Conservation (phyloP, 148 eudicot genomes). For the Bassia scoparia region DNA sequence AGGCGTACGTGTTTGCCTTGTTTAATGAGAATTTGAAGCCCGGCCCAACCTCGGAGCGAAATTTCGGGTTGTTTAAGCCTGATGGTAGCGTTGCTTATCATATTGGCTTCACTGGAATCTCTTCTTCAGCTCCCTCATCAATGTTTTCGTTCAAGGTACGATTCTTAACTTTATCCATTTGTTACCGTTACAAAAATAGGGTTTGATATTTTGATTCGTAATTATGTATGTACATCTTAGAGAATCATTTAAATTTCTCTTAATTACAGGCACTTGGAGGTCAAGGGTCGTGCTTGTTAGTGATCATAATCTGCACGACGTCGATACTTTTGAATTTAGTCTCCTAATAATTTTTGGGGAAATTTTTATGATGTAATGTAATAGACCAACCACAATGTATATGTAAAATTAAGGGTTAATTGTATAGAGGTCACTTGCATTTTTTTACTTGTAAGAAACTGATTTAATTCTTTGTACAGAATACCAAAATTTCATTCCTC, state of each 20-base stretch:
- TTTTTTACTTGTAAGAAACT: not conserved
- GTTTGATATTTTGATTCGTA: too few species aligned
- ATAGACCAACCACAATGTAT: not conserved
- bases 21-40: conserved; percentile 83
- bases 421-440: conserved; percentile 3
- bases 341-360: conserved; percentile 17
- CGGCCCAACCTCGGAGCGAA: conserved; percentile 85
- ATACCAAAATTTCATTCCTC: not conserved
- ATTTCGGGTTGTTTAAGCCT: conserved; percentile 76
- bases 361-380: not conserved
- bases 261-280: conserved; percentile 34
- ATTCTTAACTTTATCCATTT: too few species aligned
- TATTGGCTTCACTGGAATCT: conserved; percentile 72
- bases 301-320: conserved; percentile 26
- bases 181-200: too few species aligned
- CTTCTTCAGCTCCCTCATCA: conserved; percentile 43
- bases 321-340: conserved; percentile 29
- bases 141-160: conserved; percentile 35
- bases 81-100: conserved; percentile 76
- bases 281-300: conserved; percentile 25
- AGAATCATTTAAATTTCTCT: not conserved
- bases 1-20: conserved; percentile 74
- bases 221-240: too few species aligned
- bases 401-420: not conserved
- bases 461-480: conserved; percentile 17